phyloP scores from a whole-genome alignment of 2,329 filamentous ascomycete genomes.

The Bimuria novae-zelandiae region DNA sequence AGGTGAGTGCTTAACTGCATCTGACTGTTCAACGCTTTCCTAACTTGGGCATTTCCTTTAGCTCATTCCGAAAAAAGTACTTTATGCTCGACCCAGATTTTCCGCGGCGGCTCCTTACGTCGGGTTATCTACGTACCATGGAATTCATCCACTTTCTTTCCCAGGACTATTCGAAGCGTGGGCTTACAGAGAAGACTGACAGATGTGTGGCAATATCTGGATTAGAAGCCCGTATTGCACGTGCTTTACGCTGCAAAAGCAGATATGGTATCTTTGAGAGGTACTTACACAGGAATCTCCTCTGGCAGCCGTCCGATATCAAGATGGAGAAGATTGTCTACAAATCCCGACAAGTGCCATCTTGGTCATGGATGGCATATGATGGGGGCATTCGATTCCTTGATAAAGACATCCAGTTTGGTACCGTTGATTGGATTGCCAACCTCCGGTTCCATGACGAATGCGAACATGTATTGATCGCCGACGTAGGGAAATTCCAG shows the following conservation, averaged over 20 bases:
- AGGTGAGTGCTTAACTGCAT: background rate
- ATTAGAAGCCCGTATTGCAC: conserved; percentile 2
- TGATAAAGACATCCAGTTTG: background rate
- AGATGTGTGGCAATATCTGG: conserved; percentile 8
- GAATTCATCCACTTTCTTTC: conserved; percentile 8
- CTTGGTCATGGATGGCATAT: conserved; percentile 22
- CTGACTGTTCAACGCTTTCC: conserved; percentile 6
- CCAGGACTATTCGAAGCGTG: conserved; percentile 1
- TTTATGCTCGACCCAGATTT: conserved; percentile 13
- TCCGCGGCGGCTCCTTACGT: conserved; percentile 6
- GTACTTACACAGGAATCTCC: conserved; percentile 7
- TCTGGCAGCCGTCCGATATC: conserved; percentile 17
- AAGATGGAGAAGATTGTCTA: conserved; percentile 12
- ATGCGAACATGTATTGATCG: no score
- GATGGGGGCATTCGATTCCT: background rate
- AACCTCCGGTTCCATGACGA: no score
- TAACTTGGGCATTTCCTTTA: conserved; percentile 6
- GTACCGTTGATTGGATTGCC: background rate
- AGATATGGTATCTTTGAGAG: conserved; percentile 4
- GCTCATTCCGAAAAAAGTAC: conserved; percentile 8
- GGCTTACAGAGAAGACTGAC: background rate
- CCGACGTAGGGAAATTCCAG: no score
- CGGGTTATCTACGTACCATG: background rate
- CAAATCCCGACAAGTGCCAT: conserved; percentile 12
- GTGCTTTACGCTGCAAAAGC: background rate